Percentiles rank a stretch among this genome's conserved stretches.
Conservation (phyloP, 2,329 filamentous ascomycete genomes). For the Epichloe sibirici region DNA sequence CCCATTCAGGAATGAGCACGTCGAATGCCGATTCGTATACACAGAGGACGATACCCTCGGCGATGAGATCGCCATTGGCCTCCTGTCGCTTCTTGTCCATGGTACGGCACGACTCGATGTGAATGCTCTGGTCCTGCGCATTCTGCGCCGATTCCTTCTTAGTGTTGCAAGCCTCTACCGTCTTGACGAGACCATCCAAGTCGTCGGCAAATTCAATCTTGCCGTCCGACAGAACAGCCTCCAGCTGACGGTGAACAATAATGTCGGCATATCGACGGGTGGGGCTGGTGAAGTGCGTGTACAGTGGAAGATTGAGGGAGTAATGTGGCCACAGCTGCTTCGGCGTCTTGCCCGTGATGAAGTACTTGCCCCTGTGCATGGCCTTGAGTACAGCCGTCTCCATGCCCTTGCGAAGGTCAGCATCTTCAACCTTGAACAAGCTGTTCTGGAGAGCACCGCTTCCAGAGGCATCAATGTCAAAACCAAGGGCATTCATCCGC, state of each 20-base stretch:
- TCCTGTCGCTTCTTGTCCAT: slow-evolving; percentile 90
- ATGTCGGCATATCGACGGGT: slow-evolving; percentile 92
- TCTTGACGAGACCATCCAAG: slow-evolving; percentile 78
- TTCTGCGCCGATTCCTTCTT: slow-evolving; percentile 98
- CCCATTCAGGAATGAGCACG: slow-evolving; percentile 93
- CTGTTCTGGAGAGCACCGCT: slow-evolving; percentile 90
- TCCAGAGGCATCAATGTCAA: slow-evolving; percentile 78
- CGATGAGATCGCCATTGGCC: slow-evolving; percentile 80
- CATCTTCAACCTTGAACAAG: slow-evolving; percentile 82
- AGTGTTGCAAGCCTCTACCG: slow-evolving; percentile 89
- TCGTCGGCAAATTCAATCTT: slow-evolving; percentile 81
- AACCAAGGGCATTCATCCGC: slow-evolving; percentile 83
- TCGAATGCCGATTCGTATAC: slow-evolving; percentile 99
- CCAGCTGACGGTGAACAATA: slow-evolving; percentile 87
- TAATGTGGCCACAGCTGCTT: slow-evolving; percentile 79
- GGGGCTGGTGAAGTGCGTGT: slow-evolving; percentile 95
- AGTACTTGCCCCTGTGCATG: slow-evolving; percentile 95
- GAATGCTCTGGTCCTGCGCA: slow-evolving; percentile 95
- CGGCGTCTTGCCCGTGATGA: slow-evolving; percentile 65
- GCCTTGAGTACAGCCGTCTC: slow-evolving; percentile 91
- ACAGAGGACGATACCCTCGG: slow-evolving; percentile 88
- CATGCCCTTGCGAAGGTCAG: slow-evolving; percentile 90
- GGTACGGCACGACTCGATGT: slow-evolving; percentile 90
- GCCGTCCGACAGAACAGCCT: slow-evolving; percentile 71
- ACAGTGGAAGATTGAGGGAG: slow-evolving; percentile 80